Conservation (phyloP, 257 asterid species). For the Capsicum rhomboideum region DNA sequence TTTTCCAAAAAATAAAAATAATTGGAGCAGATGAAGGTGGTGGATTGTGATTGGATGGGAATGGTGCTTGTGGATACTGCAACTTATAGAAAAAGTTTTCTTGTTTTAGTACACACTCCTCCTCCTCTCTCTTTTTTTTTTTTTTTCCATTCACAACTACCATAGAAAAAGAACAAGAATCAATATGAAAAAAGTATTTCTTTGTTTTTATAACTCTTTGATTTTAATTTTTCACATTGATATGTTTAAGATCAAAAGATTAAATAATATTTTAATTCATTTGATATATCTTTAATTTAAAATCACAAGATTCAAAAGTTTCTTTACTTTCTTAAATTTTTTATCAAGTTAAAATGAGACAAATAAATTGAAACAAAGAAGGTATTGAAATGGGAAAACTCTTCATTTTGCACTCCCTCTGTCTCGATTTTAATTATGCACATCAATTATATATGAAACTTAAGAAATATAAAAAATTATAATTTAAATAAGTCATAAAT, state of each 20-base stretch:
- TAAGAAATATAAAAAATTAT: not conserved
- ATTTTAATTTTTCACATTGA: too few species aligned
- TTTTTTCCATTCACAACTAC: not conserved
- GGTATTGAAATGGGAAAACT: not conserved
- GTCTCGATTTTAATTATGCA: not conserved
- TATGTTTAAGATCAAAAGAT: too few species aligned
- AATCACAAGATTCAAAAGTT: too few species aligned
- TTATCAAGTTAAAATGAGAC: not conserved
- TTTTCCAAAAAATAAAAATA: not conserved
- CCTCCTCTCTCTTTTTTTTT: not conserved
- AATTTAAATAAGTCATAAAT: not conserved
- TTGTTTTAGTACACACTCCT: not conserved
- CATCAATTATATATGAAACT: too few species aligned
- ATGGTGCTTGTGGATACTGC: slow-evolving; percentile 72
- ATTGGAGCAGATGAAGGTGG: slow-evolving; percentile 28
- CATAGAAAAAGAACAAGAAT: not conserved
- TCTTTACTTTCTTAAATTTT: too few species aligned
- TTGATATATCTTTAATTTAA: too few species aligned
- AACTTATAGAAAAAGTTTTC: slow-evolving; percentile 33
- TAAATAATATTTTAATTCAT: too few species aligned
- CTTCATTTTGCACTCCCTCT: not conserved
- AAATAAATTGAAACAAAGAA: not conserved
- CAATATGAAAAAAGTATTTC: too few species aligned
- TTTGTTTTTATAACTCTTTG: too few species aligned
- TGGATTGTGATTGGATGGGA: slow-evolving; percentile 62